Percentiles rank a stretch among this genome's conserved stretches.
Conservation (phyloP, 257 asterid genomes). For the Ilex asprella region DNA sequence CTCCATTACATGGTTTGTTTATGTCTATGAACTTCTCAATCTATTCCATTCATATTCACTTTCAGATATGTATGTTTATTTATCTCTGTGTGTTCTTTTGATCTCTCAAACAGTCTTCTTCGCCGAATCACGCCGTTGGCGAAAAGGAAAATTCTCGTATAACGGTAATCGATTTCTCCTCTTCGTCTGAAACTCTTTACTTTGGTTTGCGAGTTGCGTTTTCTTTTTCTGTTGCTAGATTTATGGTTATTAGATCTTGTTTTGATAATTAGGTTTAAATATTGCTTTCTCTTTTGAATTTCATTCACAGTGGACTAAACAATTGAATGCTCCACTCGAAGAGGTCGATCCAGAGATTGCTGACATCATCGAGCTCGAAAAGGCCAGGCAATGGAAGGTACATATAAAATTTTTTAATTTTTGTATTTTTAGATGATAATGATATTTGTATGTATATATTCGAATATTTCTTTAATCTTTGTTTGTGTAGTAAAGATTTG, state of each 20-base stretch:
- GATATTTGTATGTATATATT: not conserved
- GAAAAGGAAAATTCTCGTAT: conserved; percentile 48
- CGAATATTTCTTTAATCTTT: too few relatives aligned
- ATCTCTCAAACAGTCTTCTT: conserved; percentile 41
- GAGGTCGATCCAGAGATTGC: conserved; percentile 84
- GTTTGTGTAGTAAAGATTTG: too few relatives aligned
- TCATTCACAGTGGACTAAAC: conserved; percentile 65
- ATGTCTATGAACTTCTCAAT: too few relatives aligned
- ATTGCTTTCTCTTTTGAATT: conserved; percentile 3
- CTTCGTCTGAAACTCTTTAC: not conserved
- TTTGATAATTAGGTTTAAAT: conserved; percentile 6
- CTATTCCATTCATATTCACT: too few relatives aligned
- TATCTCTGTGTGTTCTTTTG: not conserved
- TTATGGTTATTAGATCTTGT: not conserved
- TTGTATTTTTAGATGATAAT: not conserved
- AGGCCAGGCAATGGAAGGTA: conserved; percentile 98
- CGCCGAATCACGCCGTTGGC: conserved; percentile 47
- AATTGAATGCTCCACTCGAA: conserved; percentile 69
- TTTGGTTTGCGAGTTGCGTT: not conserved
- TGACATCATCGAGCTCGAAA: conserved; percentile 86
- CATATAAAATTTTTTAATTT: not conserved
- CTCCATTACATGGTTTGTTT: conserved; percentile 43
- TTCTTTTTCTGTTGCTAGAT: conserved; percentile 16
- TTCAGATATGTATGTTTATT: not conserved
- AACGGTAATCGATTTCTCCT: conserved; percentile 31